Conservation (phyloP, 1,139 yeast genomes). For the Kurtzmaniella natalensis region DNA sequence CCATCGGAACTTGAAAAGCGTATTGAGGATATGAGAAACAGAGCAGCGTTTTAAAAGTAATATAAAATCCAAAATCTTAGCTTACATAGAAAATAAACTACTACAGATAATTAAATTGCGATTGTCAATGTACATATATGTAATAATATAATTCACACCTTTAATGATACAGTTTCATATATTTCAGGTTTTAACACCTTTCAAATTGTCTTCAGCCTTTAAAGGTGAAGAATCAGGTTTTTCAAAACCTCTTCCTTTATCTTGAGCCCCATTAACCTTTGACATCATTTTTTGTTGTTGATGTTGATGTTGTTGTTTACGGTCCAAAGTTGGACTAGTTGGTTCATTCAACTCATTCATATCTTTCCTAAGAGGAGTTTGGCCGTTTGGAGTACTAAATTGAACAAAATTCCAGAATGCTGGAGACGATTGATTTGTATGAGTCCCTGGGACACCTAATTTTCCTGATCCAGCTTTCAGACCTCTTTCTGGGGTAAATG, state of each 20-base stretch:
- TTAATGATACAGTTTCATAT: too few relatives aligned
- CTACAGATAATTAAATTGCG: too few relatives aligned
- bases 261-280: constrained; percentile 5
- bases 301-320: constrained; percentile 16
- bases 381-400: constrained; percentile 63
- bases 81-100: too few relatives aligned
- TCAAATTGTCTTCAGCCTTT: constrained; percentile 9
- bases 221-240: constrained; percentile 17
- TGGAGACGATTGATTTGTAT: constrained; percentile 54
- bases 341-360: constrained; percentile 36
- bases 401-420: constrained; percentile 79
- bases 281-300: constrained; percentile 6
- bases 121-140: too few relatives aligned
- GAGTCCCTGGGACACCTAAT: constrained; percentile 16
- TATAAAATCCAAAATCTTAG: too few relatives aligned
- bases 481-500: constrained; percentile 81
- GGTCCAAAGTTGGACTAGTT: constrained; percentile 38
- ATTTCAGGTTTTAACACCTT: constrained; percentile 1
- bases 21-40: constrained; percentile 53
- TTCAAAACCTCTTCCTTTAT: constrained; percentile 8
- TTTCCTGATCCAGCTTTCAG: constrained; percentile 29
- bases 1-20: constrained; percentile 59
- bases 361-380: constrained; percentile 38
- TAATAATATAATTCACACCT: too few relatives aligned
- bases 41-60: constrained; percentile 44